Evolutionary conservation across 139 green algal genomes (phyloP), one percentile per base, ranked within the genome.

Genomic region (Coccomyxa sp.): DNA sequence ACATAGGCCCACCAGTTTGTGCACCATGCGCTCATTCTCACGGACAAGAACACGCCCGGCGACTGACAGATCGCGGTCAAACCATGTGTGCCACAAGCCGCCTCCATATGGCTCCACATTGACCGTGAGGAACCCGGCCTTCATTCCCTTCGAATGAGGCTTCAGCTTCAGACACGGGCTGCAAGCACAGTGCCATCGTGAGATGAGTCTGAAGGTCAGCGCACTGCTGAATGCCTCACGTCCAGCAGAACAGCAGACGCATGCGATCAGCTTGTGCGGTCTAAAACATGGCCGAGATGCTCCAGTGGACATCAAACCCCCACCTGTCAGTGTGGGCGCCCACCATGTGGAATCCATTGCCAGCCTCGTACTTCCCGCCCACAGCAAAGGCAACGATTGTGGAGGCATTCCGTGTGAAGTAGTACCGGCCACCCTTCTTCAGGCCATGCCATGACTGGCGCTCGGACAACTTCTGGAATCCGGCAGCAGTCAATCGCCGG

Each of bases 21-120:
- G 88, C 32, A 66, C 38, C 32, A 91, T 84, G 38, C 63, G 27
- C 12, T 77, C 81, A 0, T 74, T 84, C 77, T 91, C 81, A 0
- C 88, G 82, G 27, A 98, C 80, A 67, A 98, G 86, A 84, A 96
- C 93, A 0, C 92, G 89, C 38, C 93, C 94, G 27, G 96, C 96
- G 23, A 99, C 88, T 9, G 89, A 91, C 59, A 99, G 91, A 87
- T 99, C 96, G 0, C 96, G 90, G 87, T 99, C 96, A 88, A 98
- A 99, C 96, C 96, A 99, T 38, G 96, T 99, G 90, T 97, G 92
- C 95, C 96, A 98, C 63, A 99, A 89, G 18, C 97, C 96, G 16
- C 96, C 96, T 23, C 96, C 96, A 82, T 99, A 99, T 1, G 95
- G 94, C 90, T 99, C 95, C 57, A 96, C 88, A 76, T 96, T 96